phyloP scores from a whole-genome alignment of 768 basidiomycete genomes.

The Crepidotus variabilis region DNA sequence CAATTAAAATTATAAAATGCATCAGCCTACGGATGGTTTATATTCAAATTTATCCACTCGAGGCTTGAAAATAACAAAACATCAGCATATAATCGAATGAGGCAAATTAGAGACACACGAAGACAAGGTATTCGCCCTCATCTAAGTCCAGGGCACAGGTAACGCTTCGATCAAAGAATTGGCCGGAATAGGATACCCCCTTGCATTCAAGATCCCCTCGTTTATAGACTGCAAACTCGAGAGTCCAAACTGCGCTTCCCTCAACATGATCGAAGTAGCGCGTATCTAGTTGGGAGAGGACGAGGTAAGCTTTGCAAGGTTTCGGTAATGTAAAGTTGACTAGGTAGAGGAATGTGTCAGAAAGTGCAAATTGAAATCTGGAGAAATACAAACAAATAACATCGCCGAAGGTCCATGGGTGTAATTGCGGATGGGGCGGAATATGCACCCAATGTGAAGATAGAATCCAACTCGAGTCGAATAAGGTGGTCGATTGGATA shows the following conservation, averaged over 20 bases:
- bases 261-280: constrained; percentile 40
- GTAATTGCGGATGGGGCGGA: constrained; percentile 25
- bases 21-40: background rate
- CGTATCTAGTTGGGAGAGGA: constrained; percentile 39
- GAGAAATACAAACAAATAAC: constrained; percentile 34
- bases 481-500: constrained; percentile 35
- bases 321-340: constrained; percentile 24
- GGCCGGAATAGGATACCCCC: constrained; percentile 23
- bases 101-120: background rate
- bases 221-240: constrained; percentile 45
- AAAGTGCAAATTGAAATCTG: background rate
- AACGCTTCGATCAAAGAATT: constrained; percentile 28
- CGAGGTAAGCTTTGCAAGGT: constrained; percentile 33
- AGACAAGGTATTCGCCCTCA: constrained; percentile 3
- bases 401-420: constrained; percentile 44
- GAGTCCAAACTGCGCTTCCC: constrained; percentile 29
- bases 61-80: background rate
- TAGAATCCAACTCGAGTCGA: constrained; percentile 39
- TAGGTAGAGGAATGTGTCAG: too few relatives aligned
- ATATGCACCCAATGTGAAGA: constrained; percentile 39
- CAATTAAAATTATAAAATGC: background rate
- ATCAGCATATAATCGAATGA: constrained; percentile 9
- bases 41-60: background rate
- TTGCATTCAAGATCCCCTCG: constrained; percentile 26
- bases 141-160: constrained; percentile 31